Evolutionary conservation across 2,329 filamentous ascomycete genomes (phyloP), one percentile per base, ranked within the genome.

Genomic region (Sporothrix brunneoviolacea): DNA sequence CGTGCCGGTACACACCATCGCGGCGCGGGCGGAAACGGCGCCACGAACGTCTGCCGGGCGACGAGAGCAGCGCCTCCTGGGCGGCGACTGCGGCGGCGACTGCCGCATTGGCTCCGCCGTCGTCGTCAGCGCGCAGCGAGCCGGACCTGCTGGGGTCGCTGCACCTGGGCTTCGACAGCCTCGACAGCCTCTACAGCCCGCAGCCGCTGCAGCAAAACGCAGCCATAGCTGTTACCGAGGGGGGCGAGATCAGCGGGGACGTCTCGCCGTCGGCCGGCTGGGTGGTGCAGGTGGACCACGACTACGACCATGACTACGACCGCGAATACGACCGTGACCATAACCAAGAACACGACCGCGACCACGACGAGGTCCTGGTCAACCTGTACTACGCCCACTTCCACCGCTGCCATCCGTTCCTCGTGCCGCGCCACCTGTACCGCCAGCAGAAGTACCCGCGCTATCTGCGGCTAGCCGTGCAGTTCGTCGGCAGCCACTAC

Each of bases 401-500:
- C 21, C 46, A 53, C 39, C 33, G 40, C 27, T 18, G 32, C 12
- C 51, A 53, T 19, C 51, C 45, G 7, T 39, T 45, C 12, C 40
- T 53, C 5, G 45, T 49, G n/a, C 51, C 45, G 3, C 39, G 45
- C 7, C 35, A 13, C 8, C 21, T 44, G 2, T 53, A 53, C 22
- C 36, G 30, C 15, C 2, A 15, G 4, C 40, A 39, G n/a, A n/a
- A 19, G 4, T 52, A 52, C 15, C 50, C 50, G 3, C 16, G 16
- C 7, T 43, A 32, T 16, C 32, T 52, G 5, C 50, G 38, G 21
- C 43, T 52, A 21, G 38, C 36, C 21, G 44, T 52, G 13, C 50
- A 52, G 22, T 52, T 52, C 27, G 22, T 52, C 43, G 50, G 50
- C 43, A 42, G 43, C 22, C 50, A 52, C 27, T 52, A 47, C 16